Evolutionary conservation across 768 basidiomycete species (phyloP).

Genomic region (Tephrocybe sp.): DNA sequence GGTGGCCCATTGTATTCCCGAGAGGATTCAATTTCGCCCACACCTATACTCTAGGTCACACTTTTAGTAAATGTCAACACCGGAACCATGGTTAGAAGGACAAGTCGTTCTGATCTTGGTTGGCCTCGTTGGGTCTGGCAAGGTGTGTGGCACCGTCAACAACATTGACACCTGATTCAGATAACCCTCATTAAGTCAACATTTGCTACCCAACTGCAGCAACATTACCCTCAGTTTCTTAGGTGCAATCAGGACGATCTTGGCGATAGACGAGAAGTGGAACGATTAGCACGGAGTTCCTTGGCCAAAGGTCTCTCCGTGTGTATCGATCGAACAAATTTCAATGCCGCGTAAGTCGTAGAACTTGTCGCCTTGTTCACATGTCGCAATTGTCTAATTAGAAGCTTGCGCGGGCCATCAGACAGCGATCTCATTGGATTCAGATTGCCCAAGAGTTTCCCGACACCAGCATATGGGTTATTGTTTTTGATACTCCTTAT

Average conservation of each 20-base stretch:
- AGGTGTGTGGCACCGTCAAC: no score
- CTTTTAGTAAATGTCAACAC: neutral
- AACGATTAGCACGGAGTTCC: constrained; percentile 49
- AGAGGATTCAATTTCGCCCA: no score
- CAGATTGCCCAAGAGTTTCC: constrained; percentile 67
- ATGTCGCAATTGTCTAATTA: constrained; percentile 10
- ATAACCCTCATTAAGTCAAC: no score
- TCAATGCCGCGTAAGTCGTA: constrained; percentile 56
- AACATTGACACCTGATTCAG: no score
- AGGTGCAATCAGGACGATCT: constrained; percentile 83
- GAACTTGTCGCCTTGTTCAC: neutral
- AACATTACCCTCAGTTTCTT: constrained; percentile 55
- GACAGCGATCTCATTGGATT: constrained; percentile 75
- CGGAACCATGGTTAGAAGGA: constrained; percentile 26
- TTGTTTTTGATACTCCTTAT: constrained; percentile 77
- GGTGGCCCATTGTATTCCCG: no score
- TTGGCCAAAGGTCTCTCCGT: constrained; percentile 64
- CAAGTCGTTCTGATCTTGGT: constrained; percentile 68
- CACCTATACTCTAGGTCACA: neutral
- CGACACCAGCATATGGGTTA: constrained; percentile 62
- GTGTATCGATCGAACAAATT: constrained; percentile 78
- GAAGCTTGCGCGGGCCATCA: constrained; percentile 22
- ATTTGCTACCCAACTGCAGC: constrained; percentile 70
- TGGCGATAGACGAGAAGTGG: constrained; percentile 64
- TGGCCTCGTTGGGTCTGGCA: constrained; percentile 73